Evolutionary conservation across 1,284 basidiomycete species (phyloP).

Genomic region (Tausonia pullulans): DNA sequence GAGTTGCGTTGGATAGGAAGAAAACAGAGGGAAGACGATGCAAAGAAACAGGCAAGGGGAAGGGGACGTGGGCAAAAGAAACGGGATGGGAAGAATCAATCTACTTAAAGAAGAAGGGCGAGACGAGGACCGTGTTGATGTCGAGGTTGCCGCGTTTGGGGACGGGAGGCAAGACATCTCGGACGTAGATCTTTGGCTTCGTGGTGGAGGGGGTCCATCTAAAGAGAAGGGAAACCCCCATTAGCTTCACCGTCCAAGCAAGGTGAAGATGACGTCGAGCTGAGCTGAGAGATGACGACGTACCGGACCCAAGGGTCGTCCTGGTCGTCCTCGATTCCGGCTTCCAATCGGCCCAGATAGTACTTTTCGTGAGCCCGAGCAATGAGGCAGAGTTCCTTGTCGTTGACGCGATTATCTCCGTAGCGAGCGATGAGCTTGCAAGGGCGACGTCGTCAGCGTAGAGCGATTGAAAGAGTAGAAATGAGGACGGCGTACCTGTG

Average conservation of each 20-base stretch:
- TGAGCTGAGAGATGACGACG: background rate
- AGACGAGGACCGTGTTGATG: constrained; percentile 69
- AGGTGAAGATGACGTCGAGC: constrained; percentile 10
- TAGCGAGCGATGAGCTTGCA: constrained; percentile 68
- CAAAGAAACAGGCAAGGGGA: no score
- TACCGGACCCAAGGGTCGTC: constrained; percentile 9
- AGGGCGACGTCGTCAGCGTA: background rate
- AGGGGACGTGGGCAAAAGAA: no score
- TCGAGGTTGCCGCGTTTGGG: constrained; percentile 83
- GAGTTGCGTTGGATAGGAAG: no score
- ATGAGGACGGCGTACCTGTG: constrained; percentile 42
- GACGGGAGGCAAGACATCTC: constrained; percentile 66
- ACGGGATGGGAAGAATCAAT: no score
- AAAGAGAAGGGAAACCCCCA: no score
- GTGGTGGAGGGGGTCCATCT: background rate
- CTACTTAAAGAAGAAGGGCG: constrained; percentile 81
- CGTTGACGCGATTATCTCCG: constrained; percentile 50
- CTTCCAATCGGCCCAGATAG: constrained; percentile 17
- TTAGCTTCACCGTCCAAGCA: background rate
- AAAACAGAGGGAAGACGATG: no score
- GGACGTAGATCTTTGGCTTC: constrained; percentile 45
- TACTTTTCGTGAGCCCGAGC: constrained; percentile 14
- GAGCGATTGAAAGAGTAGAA: background rate
- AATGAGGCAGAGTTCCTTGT: constrained; percentile 19
- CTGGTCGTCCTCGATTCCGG: constrained; percentile 13